Conservation (phyloP, 768 basidiomycete genomes). For the Suillus variegatus region DNA sequence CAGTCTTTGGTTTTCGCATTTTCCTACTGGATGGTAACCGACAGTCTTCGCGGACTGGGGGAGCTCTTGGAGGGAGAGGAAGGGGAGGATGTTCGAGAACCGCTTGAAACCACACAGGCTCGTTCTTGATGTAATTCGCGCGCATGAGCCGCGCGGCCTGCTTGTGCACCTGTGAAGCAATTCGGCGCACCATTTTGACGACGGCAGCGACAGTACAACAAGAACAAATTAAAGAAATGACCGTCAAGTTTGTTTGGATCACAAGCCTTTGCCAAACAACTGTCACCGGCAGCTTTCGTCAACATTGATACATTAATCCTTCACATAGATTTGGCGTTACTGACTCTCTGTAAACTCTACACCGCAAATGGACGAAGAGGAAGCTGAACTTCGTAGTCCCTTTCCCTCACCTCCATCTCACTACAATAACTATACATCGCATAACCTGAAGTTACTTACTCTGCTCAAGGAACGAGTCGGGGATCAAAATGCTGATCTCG, state of each 20-base stretch:
- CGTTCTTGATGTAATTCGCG: conserved; percentile 56
- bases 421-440: conserved; percentile 73
- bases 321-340: neutral
- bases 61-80: conserved; percentile 75
- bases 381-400: conserved; percentile 77
- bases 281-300: neutral
- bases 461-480: conserved; percentile 57
- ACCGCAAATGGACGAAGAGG: conserved; percentile 55
- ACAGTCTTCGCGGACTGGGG: conserved; percentile 55
- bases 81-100: conserved; percentile 89
- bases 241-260: conserved; percentile 4
- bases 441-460: conserved; percentile 69
- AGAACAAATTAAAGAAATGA: neutral
- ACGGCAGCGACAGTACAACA: neutral
- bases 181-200: conserved; percentile 65
- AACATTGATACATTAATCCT: neutral
- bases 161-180: conserved; percentile 88
- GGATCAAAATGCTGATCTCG: conserved; percentile 36
- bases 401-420: conserved; percentile 90
- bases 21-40: conserved; percentile 24
- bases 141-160: conserved; percentile 81
- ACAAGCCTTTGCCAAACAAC: conserved; percentile 7
- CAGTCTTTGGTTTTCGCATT: conserved; percentile 40
- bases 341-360: neutral
- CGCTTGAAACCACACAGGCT: conserved; percentile 84